These are phyloP conservation scores for Kwoniella shivajii DNA, from an alignment of 1,284 basidiomycete genomes.

Conservation along the genomic window DNA sequence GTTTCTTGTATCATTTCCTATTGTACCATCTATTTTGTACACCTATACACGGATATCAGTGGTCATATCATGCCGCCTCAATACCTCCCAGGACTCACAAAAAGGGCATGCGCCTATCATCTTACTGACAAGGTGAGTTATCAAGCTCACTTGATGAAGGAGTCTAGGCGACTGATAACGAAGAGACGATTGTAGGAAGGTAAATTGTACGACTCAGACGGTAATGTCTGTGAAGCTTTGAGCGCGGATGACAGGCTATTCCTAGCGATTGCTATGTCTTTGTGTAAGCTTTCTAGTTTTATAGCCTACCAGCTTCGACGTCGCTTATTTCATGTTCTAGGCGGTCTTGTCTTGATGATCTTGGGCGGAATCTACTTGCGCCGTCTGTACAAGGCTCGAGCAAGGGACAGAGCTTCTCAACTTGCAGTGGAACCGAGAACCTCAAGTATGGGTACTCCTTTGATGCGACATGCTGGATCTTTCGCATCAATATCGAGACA, in stretches of 20 bases:
- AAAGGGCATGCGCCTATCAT: conserved; percentile 26
- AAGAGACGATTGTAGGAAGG: conserved; percentile 22
- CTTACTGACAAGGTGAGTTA: conserved; percentile 23
- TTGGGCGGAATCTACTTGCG: conserved; percentile 13
- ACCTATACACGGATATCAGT: background rate
- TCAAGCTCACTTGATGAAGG: background rate
- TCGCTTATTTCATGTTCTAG: conserved; percentile 6
- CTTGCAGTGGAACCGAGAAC: conserved; percentile 11
- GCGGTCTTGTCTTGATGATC: conserved; percentile 20
- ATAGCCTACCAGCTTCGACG: background rate
- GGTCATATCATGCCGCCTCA: conserved; percentile 10
- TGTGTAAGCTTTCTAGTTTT: conserved; percentile 25
- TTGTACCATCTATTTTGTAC: no score
- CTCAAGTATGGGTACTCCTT: conserved; percentile 17
- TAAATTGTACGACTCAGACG: conserved; percentile 34
- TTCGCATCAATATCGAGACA: conserved; percentile 8
- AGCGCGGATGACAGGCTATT: conserved; percentile 26
- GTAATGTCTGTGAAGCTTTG: conserved; percentile 30
- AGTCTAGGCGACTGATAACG: background rate
- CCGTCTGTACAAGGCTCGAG: conserved; percentile 2
- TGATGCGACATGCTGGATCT: conserved; percentile 10
- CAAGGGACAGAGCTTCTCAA: conserved; percentile 4
- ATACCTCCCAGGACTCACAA: background rate
- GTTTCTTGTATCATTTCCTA: no score
- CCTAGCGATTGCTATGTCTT: conserved; percentile 23